Conservation (phyloP, 768 basidiomycete species). For the Tephrocybe sp. region DNA sequence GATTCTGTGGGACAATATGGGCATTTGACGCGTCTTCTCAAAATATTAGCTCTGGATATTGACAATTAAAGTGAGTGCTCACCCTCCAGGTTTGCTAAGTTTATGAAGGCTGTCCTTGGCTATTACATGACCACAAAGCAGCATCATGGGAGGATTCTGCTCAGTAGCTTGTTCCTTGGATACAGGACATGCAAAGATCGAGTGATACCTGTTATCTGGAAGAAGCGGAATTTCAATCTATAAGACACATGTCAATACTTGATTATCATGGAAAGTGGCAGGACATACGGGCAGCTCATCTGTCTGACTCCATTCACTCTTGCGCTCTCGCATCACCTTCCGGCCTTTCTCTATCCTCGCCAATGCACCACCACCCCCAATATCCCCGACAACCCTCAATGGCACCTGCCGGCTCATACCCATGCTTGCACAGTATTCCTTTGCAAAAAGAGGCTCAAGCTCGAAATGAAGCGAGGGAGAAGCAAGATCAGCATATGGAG, state of each 20-base stretch:
- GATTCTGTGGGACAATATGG: constrained; percentile 94
- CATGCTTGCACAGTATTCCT: constrained; percentile 83
- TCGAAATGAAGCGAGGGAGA: constrained; percentile 71
- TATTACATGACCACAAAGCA: constrained; percentile 93
- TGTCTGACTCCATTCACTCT: constrained; percentile 89
- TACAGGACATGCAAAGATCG: constrained; percentile 96
- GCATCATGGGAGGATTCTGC: constrained; percentile 96
- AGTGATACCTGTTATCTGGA: constrained; percentile 88
- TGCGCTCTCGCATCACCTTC: constrained; percentile 88
- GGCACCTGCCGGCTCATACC: constrained; percentile 90
- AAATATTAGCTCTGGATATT: constrained; percentile 5
- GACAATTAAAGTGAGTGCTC: constrained; percentile 12
- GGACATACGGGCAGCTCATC: constrained; percentile 81
- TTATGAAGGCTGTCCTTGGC: constrained; percentile 89
- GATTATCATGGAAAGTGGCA: neutral
- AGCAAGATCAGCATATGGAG: constrained; percentile 75
- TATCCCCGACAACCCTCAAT: constrained; percentile 84
- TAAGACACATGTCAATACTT: neutral
- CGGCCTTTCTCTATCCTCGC: constrained; percentile 92
- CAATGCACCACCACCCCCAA: constrained; percentile 89
- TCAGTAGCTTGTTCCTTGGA: constrained; percentile 96
- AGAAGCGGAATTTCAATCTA: constrained; percentile 94
- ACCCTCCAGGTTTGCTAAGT: constrained; percentile 82
- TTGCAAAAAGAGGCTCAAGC: constrained; percentile 79
- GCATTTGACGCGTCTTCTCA: constrained; percentile 83